Percentiles rank a stretch among this genome's conserved stretches.
Evolutionary conservation across 257 asterid species (phyloP).

Genomic region (Primulina huaijiensis): DNA sequence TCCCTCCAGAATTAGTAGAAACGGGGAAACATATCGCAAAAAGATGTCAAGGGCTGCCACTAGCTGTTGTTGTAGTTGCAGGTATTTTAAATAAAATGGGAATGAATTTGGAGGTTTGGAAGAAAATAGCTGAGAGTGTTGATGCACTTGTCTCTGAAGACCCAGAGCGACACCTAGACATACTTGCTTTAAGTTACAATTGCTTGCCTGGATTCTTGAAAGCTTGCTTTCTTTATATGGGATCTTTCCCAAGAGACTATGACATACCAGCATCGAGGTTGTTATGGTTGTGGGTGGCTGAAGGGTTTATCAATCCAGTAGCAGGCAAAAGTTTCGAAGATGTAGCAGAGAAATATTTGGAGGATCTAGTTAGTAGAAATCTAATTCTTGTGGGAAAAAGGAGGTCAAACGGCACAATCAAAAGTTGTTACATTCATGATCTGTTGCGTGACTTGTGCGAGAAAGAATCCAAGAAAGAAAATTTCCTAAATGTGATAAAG

Average conservation of each 20-base stretch:
- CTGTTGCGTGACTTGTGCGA: slow-evolving; percentile 14
- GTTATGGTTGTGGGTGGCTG: slow-evolving; percentile 21
- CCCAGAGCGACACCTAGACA: not conserved
- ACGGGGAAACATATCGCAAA: slow-evolving; percentile 17
- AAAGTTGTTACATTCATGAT: slow-evolving; percentile 21
- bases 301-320: slow-evolving; percentile 16
- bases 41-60: slow-evolving; percentile 27
- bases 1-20: slow-evolving; percentile 6
- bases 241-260: slow-evolving; percentile 21
- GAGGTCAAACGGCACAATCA: slow-evolving; percentile 17
- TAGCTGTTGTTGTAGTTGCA: slow-evolving; percentile 24
- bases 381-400: slow-evolving; percentile 16
- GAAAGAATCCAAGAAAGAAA: slow-evolving; percentile 16
- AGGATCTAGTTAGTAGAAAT: slow-evolving; percentile 27
- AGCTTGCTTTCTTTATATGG: slow-evolving; percentile 24
- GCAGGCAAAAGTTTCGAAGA: slow-evolving; percentile 7
- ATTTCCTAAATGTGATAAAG: slow-evolving; percentile 13
- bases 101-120: slow-evolving; percentile 8
- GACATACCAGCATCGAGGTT: slow-evolving; percentile 17
- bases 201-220: slow-evolving; percentile 18
- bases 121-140: slow-evolving; percentile 9
- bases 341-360: slow-evolving; percentile 20
- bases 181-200: slow-evolving; percentile 24
- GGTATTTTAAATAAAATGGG: slow-evolving; percentile 10
- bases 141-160: slow-evolving; percentile 10